Evolutionary conservation across 768 basidiomycete species (phyloP).

Genomic region (Lactarius akahatsu): DNA sequence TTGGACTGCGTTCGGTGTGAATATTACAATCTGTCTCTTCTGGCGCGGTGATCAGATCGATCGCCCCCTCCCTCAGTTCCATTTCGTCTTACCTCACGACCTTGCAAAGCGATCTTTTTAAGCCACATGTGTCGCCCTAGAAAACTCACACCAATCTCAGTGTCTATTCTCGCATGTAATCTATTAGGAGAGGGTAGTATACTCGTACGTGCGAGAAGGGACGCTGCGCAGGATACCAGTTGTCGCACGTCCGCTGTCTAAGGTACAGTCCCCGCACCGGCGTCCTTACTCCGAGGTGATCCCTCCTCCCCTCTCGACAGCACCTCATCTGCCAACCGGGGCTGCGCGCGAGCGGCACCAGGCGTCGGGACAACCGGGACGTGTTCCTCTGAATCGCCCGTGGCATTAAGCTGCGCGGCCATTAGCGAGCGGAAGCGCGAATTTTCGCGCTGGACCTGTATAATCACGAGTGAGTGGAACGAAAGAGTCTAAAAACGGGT

Average conservation of each 20-base stretch:
- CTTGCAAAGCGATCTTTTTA: no score
- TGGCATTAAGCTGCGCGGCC: constrained; percentile 80
- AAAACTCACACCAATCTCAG: no score
- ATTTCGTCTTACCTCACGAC: no score
- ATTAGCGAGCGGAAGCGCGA: constrained; percentile 85
- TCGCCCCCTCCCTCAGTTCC: no score
- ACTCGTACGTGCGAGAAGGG: no score
- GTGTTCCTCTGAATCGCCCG: constrained; percentile 18
- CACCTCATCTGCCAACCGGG: not conserved
- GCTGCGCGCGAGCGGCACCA: not conserved
- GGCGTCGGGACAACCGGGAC: not conserved
- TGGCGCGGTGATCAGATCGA: no score
- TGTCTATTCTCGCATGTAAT: no score
- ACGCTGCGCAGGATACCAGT: no score
- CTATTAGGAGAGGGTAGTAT: no score
- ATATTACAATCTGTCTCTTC: no score
- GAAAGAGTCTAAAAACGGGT: not conserved
- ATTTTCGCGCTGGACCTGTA: constrained; percentile 59
- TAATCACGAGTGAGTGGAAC: not conserved
- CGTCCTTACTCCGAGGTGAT: not conserved
- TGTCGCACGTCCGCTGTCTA: not conserved
- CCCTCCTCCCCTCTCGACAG: not conserved
- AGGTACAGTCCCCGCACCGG: not conserved
- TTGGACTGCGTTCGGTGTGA: no score
- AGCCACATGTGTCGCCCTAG: no score